Evolutionary conservation across 345 rosid genomes (phyloP).

Genomic region (Limnanthes douglasii): DNA sequence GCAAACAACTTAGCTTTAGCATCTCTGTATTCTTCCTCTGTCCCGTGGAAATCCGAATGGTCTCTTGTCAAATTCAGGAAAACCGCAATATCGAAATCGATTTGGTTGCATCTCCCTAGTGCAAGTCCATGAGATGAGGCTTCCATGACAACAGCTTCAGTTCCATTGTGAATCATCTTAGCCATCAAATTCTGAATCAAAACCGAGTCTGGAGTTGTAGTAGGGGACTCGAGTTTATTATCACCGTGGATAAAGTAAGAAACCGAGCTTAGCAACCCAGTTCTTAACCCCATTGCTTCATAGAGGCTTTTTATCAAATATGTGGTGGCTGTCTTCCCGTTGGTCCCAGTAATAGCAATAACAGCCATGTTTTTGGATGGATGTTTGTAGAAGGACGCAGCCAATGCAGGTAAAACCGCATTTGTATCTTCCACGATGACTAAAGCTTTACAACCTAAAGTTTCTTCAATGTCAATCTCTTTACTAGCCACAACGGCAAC

Average conservation of each 20-base stretch:
- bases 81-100: conserved; percentile 85
- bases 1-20: conserved; percentile 76
- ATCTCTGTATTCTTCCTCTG: conserved; percentile 69
- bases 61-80: conserved; percentile 56
- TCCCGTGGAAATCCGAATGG: conserved; percentile 41
- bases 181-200: conserved; percentile 90
- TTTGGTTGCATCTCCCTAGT: conserved; percentile 54
- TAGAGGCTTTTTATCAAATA: conserved; percentile 75
- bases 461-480: conserved; percentile 83
- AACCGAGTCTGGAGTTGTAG: conserved; percentile 50
- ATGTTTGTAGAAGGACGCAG: conserved; percentile 57
- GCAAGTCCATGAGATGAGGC: conserved; percentile 65
- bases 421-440: conserved; percentile 88
- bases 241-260: conserved; percentile 63
- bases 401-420: conserved; percentile 62
- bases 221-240: conserved; percentile 44
- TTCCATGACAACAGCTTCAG: conserved; percentile 85
- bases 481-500: conserved; percentile 89
- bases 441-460: conserved; percentile 83
- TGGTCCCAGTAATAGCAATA: conserved; percentile 67
- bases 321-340: conserved; percentile 65
- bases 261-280: conserved; percentile 74
- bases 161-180: conserved; percentile 86
- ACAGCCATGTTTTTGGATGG: conserved; percentile 77
- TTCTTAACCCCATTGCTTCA: conserved; percentile 87